phyloP scores from a whole-genome alignment of 2,329 filamentous ascomycete species.

The Nemania bipapillata region DNA sequence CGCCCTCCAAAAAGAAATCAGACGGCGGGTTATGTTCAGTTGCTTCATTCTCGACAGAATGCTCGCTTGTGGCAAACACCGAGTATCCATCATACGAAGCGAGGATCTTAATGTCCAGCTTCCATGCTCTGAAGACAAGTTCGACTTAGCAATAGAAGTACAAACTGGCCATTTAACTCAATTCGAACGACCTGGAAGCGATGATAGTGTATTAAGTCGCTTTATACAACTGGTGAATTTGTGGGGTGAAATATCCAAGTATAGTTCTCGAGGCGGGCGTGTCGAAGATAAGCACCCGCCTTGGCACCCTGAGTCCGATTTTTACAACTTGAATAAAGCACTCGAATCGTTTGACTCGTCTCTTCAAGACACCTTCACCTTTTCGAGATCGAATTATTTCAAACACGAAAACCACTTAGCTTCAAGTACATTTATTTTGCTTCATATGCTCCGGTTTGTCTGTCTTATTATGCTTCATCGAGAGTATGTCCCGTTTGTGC shows the following conservation, averaged over 20 bases:
- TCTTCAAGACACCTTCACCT: conserved; percentile 67
- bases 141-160: conserved; percentile 70
- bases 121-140: conserved; percentile 73
- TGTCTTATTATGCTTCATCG: conserved; percentile 75
- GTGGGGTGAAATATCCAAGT: conserved; percentile 68
- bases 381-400: conserved; percentile 71
- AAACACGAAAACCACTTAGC: conserved; percentile 72
- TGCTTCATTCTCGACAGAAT: conserved; percentile 78
- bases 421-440: conserved; percentile 71
- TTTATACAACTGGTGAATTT: conserved; percentile 69
- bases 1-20: conserved; percentile 70
- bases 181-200: conserved; percentile 46
- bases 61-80: conserved; percentile 71
- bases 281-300: conserved; percentile 64
- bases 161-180: conserved; percentile 61
- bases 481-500: conserved; percentile 74
- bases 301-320: conserved; percentile 67
- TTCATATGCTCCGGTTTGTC: conserved; percentile 73
- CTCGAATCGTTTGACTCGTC: conserved; percentile 64
- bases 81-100: conserved; percentile 68
- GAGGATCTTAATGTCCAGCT: conserved; percentile 72
- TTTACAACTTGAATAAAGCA: conserved; percentile 63
- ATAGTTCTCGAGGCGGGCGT: conserved; percentile 64
- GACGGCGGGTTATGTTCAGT: conserved; percentile 77
- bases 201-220: conserved; percentile 63